phyloP scores from a whole-genome alignment of 176 grass and related monocot genomes.

The Musa acuminata region DNA sequence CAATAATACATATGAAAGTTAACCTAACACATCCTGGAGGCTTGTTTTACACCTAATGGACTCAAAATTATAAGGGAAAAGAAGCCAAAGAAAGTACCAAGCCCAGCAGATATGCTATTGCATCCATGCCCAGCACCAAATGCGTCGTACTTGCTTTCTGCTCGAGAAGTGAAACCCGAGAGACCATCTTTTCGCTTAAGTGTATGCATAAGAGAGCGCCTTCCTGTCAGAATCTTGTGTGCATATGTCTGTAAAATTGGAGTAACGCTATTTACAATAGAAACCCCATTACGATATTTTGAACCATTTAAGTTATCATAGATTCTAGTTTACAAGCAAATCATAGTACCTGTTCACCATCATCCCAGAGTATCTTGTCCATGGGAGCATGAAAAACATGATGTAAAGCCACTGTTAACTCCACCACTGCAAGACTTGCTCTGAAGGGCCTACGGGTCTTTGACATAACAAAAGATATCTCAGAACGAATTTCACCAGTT shows the following conservation, averaged over 20 bases:
- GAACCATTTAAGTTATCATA: neutral
- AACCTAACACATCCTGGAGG: neutral
- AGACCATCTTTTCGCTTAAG: constrained; percentile 53
- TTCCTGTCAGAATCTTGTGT: constrained; percentile 81
- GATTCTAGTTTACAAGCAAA: neutral
- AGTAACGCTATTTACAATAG: constrained; percentile 7
- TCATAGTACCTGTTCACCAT: constrained; percentile 46
- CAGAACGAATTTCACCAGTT: constrained; percentile 56
- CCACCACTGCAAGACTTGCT: constrained; percentile 40
- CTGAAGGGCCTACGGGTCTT: constrained; percentile 35
- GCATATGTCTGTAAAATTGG: constrained; percentile 48
- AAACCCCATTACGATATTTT: neutral
- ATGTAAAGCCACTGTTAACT: constrained; percentile 60
- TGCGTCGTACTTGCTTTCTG: constrained; percentile 65
- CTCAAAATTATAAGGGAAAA: neutral
- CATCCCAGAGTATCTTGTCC: constrained; percentile 81
- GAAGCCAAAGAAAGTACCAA: constrained; percentile 25
- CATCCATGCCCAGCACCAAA: constrained; percentile 75
- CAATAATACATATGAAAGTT: neutral
- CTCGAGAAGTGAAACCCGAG: constrained; percentile 64
- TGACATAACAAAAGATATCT: constrained; percentile 63
- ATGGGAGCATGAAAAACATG: constrained; percentile 65
- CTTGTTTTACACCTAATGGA: neutral
- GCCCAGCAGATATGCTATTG: constrained; percentile 69
- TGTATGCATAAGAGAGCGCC: constrained; percentile 50